Percentiles rank a stretch among this genome's conserved stretches.
These are phyloP conservation scores for Triticum dicoccoides DNA, from an alignment of 176 grass and related monocot species.

Conservation along the genomic window DNA sequence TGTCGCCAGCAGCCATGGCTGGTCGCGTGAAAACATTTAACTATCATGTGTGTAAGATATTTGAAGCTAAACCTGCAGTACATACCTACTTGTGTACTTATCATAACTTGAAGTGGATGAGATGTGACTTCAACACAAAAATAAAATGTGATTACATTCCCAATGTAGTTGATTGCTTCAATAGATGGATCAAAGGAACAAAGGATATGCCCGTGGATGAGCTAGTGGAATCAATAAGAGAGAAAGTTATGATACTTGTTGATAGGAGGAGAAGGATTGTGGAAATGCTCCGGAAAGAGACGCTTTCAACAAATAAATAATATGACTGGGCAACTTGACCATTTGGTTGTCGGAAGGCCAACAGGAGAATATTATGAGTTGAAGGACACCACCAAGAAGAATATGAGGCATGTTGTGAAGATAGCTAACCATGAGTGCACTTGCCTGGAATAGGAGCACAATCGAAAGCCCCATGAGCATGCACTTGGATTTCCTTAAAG, in stretches of 20 bases:
- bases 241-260: background rate
- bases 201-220: background rate
- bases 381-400: background rate
- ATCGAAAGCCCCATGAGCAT: background rate
- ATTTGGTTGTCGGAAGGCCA: background rate
- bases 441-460: background rate
- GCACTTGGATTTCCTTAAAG: background rate
- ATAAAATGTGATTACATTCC: background rate
- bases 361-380: background rate
- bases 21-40: too few species aligned
- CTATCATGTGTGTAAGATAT: too few species aligned
- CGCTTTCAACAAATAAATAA: background rate
- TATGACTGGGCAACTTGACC: background rate
- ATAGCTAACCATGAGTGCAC: background rate
- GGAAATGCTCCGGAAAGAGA: too few species aligned
- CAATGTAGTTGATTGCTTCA: background rate
- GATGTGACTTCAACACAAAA: too few species aligned
- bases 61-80: too few species aligned
- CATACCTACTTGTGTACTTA: too few species aligned
- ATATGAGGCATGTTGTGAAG: background rate
- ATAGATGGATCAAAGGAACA: background rate
- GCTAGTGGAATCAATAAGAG: background rate
- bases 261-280: background rate
- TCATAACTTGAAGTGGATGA: too few species aligned
- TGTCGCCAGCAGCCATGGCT: too few species aligned